Conservation (phyloP, 2,329 filamentous ascomycete species). For the Trichoderma hamatum region DNA sequence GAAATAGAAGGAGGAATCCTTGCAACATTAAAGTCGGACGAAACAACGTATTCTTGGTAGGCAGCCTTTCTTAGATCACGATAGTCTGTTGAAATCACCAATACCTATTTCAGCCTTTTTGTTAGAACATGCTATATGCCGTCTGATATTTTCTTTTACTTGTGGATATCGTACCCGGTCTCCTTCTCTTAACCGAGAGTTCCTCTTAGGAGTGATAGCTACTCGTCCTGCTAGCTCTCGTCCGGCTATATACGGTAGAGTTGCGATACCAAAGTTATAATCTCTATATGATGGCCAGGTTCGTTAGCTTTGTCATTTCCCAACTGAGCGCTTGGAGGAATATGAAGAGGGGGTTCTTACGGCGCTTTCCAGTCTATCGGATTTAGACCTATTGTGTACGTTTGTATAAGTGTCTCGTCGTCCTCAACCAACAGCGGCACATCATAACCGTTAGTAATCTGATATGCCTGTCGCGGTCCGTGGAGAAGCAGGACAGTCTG, state of each 20-base stretch:
- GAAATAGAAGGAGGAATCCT: conserved; percentile 59
- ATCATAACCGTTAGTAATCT: conserved; percentile 6
- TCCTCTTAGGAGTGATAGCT: conserved; percentile 44
- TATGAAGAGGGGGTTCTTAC: conserved; percentile 47
- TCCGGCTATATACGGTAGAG: conserved; percentile 69
- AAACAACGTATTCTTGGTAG: conserved; percentile 70
- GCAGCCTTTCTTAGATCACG: conserved; percentile 71
- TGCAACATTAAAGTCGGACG: conserved; percentile 66
- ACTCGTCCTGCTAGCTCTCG: conserved; percentile 70
- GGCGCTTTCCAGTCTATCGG: conserved; percentile 77
- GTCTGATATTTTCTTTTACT: background rate
- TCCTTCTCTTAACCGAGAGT: conserved; percentile 56
- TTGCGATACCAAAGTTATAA: conserved; percentile 70
- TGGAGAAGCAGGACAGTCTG: conserved; percentile 26
- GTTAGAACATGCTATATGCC: background rate
- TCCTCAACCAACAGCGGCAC: conserved; percentile 20
- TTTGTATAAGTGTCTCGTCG: conserved; percentile 63
- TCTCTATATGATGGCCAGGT: conserved; percentile 50
- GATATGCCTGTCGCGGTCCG: conserved; percentile 26
- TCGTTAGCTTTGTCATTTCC: background rate
- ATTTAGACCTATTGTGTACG: conserved; percentile 69
- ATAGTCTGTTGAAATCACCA: conserved; percentile 75
- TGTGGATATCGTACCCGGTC: conserved; percentile 49
- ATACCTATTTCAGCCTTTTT: conserved; percentile 41
- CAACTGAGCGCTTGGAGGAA: background rate